A percentile compares a stretch with the other conserved stretches of the same genome.
Conservation (phyloP, 306 rosid genomes). For the Cyclanthera cordifolia region DNA sequence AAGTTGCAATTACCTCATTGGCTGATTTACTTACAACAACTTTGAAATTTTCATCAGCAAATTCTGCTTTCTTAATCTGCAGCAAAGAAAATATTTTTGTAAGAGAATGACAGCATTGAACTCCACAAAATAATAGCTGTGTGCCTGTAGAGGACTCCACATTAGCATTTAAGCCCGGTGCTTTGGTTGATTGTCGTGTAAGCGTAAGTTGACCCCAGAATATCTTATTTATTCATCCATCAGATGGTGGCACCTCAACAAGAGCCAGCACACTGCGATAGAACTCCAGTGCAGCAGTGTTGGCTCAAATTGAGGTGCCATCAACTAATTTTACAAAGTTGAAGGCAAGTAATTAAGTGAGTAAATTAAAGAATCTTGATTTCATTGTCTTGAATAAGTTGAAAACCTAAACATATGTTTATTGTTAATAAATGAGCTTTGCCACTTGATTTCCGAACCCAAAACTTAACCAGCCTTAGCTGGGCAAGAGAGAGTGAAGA, state of each 20-base stretch:
- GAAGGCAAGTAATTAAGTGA: background rate
- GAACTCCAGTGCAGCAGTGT: background rate
- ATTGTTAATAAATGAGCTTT: background rate
- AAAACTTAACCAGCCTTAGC: background rate
- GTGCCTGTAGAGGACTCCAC: background rate
- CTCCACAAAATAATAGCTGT: background rate
- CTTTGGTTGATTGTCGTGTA: background rate
- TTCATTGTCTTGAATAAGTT: background rate
- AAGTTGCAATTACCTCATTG: constrained; percentile 91
- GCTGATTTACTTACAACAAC: constrained; percentile 86
- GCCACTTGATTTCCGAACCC: background rate
- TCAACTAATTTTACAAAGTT: no score
- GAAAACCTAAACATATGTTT: background rate
- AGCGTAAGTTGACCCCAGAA: background rate
- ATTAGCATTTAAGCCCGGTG: background rate
- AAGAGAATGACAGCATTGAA: background rate
- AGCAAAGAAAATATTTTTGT: constrained; percentile 5
- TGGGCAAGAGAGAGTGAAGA: background rate
- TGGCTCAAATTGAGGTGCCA: no score
- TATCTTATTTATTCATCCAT: background rate
- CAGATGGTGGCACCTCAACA: background rate
- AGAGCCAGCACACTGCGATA: background rate
- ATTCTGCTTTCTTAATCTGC: constrained; percentile 80
- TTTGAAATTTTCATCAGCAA: constrained; percentile 72
- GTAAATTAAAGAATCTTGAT: background rate